Percentiles rank a stretch among this genome's conserved stretches.
Conservation (phyloP, 2,329 filamentous ascomycete species). For the Phoma sp. region DNA sequence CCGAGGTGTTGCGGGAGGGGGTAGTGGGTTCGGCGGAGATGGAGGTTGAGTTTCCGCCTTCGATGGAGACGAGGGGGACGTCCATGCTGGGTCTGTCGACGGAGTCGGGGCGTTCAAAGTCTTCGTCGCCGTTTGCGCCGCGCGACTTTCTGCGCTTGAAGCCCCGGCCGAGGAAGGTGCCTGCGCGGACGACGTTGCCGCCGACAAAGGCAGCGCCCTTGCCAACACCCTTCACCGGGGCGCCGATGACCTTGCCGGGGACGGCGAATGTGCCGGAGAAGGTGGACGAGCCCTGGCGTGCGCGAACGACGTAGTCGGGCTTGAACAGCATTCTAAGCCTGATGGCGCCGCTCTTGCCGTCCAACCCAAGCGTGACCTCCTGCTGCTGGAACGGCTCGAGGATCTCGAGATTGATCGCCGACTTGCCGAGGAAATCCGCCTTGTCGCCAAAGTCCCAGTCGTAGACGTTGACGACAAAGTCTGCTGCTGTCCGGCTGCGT, state of each 20-base stretch:
- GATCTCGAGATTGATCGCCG: constrained; percentile 76
- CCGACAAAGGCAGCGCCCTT: constrained; percentile 75
- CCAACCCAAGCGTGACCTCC: constrained; percentile 76
- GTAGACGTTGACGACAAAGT: constrained; percentile 83
- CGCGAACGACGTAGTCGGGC: constrained; percentile 86
- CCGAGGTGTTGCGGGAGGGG: constrained; percentile 40
- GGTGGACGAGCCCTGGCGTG: constrained; percentile 88
- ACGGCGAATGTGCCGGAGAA: constrained; percentile 89
- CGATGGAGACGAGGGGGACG: constrained; percentile 43
- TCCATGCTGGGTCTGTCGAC: constrained; percentile 43
- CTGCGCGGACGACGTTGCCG: constrained; percentile 85
- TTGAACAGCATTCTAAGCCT: constrained; percentile 89
- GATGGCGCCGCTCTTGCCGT: constrained; percentile 88
- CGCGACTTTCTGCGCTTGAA: constrained; percentile 76
- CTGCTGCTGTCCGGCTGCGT: constrained; percentile 81
- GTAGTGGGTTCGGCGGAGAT: constrained; percentile 19
- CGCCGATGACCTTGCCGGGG: constrained; percentile 90
- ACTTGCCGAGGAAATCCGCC: constrained; percentile 84
- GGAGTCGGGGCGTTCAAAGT: constrained; percentile 54
- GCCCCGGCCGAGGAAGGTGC: constrained; percentile 86
- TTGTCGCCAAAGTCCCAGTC: constrained; percentile 98
- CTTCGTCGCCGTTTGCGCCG: constrained; percentile 51
- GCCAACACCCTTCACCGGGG: constrained; percentile 90
- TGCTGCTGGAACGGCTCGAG: constrained; percentile 86
- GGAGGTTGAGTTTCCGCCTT: constrained; percentile 26